Base-by-base conservation (phyloP, 768 basidiomycete genomes). In the Porphyrellus cyaneotinctus region DNA sequence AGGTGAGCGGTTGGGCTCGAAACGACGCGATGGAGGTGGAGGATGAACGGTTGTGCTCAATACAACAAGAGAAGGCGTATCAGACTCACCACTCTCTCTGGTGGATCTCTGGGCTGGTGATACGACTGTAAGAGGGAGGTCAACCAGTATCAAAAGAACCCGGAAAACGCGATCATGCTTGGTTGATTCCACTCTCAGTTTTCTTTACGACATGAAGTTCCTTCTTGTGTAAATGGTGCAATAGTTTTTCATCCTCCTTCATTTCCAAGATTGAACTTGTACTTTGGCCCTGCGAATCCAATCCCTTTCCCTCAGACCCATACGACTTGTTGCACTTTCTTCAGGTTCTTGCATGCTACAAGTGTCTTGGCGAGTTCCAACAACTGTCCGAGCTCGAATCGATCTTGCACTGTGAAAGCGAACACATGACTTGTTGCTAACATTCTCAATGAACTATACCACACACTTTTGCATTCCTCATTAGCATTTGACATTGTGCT, bases 361-460 rank as follows among this genome's bases (percentile, higher is more conserved):
- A 94, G 75, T 32, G 78, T 72, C 56, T 77, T 78, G 14, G 92
- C 87, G 5, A 98, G 76, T 32, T 91, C 84, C 2, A 88, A 74
- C 0, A 89, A 83, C 43, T 78, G 81, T 2, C 77, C 68, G 6
- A 99, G 74, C 69, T 98, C 94, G 26, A 71, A 66, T 57, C n/a
- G n/a, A n/a, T n/a, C n/a, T n/a, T n/a, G n/a, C n/a, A n/a, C n/a
- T 91, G 85, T 15, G 97, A 74, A 18, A 91, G 88, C 6, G 84
- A 70, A n/a, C n/a, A n/a, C n/a, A n/a, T n/a, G n/a, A n/a, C n/a
- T n/a, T n/a, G n/a, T n/a, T n/a, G n/a, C n/a, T n/a, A n/a, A n/a
- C n/a, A n/a, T n/a, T n/a, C n/a, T n/a, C n/a, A n/a, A n/a, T n/a
- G n/a, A n/a, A n/a, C n/a, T n/a, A n/a, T n/a, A n/a, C n/a, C n/a